Base-by-base conservation (phyloP, 2,329 filamentous ascomycete species). In the Curvularia lunata region DNA sequence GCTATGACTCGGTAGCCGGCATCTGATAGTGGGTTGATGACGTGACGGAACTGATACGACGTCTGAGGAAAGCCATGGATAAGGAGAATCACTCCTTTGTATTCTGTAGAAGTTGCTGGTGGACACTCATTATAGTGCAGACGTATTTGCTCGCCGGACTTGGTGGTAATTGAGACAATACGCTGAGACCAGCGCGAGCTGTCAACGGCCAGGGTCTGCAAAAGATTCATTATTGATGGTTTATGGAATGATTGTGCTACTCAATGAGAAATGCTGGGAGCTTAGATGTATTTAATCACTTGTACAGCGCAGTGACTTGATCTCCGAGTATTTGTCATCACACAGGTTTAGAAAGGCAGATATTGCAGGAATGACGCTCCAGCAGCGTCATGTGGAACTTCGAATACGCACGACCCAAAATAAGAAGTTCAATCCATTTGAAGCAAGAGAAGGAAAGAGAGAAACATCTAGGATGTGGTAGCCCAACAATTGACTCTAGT, bases 61-160 rank as follows among this genome's bases (percentile, higher is more conserved):
- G 80, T 81, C 61, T 82, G 75, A 1, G 81, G 80, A 56, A 80
- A 83, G 58, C 80, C 80, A 55, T 83, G 80, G 37, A 83, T 78
- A 19, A 82, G 74, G 16, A 82, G 74, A 16, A 82, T 56, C 1
- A 19, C 23, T 21, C 52, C 48, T 19, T 37, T 52, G 12, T 4
- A 4, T 6, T 64, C n/a, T 4, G 7, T 18, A 1, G 18, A 34
- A 16, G n/a, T 9, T n/a, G 16, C 3, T 5, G 28, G 2, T n/a
- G 19, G 16, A n/a, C 19, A 49, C 5, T 50, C 38, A 13, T 45
- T 45, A 13, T 55, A 37, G 28, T 34, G 34, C 8, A 55, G 10
- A 5, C 52, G 46, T 4, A 55, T 30, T 18, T 50, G 16, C 18
- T 50, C 46, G 28, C 40, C 30, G 4, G 52, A 45, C 13, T 18